Evolutionary conservation across 768 basidiomycete species (phyloP).

Genomic region (Fomitopsis pulvina): DNA sequence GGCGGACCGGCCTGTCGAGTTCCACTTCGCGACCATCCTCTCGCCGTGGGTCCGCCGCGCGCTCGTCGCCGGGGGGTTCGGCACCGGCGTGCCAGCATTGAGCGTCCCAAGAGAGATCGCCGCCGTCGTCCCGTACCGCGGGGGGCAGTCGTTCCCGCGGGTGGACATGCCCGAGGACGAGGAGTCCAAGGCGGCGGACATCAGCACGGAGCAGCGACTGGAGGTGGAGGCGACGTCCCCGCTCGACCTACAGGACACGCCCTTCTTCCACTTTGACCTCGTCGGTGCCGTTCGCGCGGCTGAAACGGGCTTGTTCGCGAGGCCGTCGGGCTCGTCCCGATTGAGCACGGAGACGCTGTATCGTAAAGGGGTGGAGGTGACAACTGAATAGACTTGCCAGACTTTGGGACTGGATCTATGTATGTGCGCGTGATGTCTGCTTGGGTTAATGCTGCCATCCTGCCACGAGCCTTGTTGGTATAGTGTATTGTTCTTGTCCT

Average conservation of each 20-base stretch:
- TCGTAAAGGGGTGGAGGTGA: neutral
- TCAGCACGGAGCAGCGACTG: slow-evolving; percentile 1
- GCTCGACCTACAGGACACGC: slow-evolving; percentile 50
- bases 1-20: slow-evolving; percentile 75
- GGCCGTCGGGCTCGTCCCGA: neutral
- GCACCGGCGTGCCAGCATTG: slow-evolving; percentile 47
- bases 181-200: slow-evolving; percentile 5
- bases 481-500: too few species aligned
- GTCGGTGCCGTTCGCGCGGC: slow-evolving; percentile 64
- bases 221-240: slow-evolving; percentile 17
- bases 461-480: too few species aligned
- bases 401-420: too few species aligned
- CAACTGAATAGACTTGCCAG: too few species aligned
- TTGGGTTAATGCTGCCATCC: neutral
- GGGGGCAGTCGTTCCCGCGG: slow-evolving; percentile 26
- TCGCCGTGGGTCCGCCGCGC: slow-evolving; percentile 94
- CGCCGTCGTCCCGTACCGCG: slow-evolving; percentile 61
- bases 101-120: slow-evolving; percentile 58
- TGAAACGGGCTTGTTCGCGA: slow-evolving; percentile 28
- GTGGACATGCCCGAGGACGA: slow-evolving; percentile 6
- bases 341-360: slow-evolving; percentile 5
- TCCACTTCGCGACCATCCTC: slow-evolving; percentile 90
- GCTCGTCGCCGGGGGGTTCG: slow-evolving; percentile 86
- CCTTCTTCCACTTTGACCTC: slow-evolving; percentile 91
- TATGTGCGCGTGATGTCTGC: neutral